Evolutionary conservation across 768 basidiomycete genomes (phyloP).

Genomic region (Mrakia gelida): DNA sequence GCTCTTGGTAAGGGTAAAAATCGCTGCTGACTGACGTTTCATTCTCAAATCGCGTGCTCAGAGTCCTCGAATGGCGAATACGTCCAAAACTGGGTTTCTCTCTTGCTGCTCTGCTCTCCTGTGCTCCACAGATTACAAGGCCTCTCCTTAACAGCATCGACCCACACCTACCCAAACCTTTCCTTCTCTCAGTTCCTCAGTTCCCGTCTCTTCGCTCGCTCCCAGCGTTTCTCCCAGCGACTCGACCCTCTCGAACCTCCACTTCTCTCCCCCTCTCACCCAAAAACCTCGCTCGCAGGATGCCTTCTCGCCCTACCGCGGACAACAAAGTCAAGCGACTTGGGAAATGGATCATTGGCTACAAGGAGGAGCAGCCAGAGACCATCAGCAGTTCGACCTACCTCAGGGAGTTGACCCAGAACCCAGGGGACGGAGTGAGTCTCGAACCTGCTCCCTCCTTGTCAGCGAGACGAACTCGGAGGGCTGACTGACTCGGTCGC

Average conservation of each 20-base stretch:
- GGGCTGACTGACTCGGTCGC: not conserved
- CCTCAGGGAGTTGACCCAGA: constrained; percentile 7
- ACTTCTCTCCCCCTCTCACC: not conserved
- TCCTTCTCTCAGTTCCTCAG: no score
- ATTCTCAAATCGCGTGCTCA: no score
- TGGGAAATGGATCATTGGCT: constrained; percentile 25
- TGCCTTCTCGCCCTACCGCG: not conserved
- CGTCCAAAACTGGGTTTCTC: no score
- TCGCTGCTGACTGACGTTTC: no score
- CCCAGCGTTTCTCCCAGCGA: not conserved
- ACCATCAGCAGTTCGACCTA: constrained; percentile 1
- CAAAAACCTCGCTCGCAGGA: not conserved
- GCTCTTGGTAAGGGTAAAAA: no score
- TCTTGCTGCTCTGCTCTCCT: no score
- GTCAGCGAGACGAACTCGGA: no score
- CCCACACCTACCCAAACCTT: no score
- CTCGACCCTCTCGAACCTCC: not conserved
- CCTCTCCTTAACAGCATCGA: no score
- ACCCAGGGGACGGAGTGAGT: constrained; percentile 17
- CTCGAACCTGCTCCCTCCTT: not conserved
- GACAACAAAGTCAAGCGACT: not conserved
- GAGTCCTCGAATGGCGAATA: no score
- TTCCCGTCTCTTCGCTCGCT: not conserved
- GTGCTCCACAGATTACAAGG: no score
- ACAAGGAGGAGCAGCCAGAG: constrained; percentile 6